Conservation (phyloP, 2,329 filamentous ascomycete genomes). For the Rutstroemia sp. region DNA sequence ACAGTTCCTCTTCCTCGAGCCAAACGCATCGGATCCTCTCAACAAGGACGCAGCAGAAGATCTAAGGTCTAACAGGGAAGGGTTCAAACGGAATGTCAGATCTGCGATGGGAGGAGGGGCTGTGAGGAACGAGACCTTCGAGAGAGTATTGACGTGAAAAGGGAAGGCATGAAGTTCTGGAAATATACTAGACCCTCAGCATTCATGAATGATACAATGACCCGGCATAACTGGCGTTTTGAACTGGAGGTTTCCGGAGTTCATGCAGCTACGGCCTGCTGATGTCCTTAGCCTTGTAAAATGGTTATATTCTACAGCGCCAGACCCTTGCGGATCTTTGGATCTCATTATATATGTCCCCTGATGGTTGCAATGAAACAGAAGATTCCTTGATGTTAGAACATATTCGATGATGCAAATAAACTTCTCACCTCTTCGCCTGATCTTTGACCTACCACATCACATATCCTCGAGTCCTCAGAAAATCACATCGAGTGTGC, state of each 20-base stretch:
- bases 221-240: constrained; percentile 25
- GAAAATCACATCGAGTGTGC: too few species aligned
- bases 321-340: too few species aligned
- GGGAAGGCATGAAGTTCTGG: neutral
- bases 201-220: constrained; percentile 14
- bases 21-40: constrained; percentile 92
- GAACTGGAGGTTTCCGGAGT: neutral
- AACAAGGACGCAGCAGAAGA: constrained; percentile 98
- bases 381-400: too few species aligned
- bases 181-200: constrained; percentile 18
- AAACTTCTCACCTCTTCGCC: too few species aligned
- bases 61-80: constrained; percentile 74
- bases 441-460: too few species aligned
- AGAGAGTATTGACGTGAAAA: constrained; percentile 59
- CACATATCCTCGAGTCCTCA: too few species aligned
- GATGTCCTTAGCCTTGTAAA: neutral
- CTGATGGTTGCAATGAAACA: too few species aligned
- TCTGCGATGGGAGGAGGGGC: constrained; percentile 73
- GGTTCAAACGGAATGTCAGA: constrained; percentile 86
- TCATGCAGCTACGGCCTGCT: neutral
- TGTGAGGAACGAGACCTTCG: constrained; percentile 67
- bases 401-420: too few species aligned
- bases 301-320: too few species aligned
- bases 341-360: too few species aligned
- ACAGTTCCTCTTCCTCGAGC: constrained; percentile 94